phyloP scores from a whole-genome alignment of 1,284 basidiomycete species.

The Sanghuangporus baumii region DNA sequence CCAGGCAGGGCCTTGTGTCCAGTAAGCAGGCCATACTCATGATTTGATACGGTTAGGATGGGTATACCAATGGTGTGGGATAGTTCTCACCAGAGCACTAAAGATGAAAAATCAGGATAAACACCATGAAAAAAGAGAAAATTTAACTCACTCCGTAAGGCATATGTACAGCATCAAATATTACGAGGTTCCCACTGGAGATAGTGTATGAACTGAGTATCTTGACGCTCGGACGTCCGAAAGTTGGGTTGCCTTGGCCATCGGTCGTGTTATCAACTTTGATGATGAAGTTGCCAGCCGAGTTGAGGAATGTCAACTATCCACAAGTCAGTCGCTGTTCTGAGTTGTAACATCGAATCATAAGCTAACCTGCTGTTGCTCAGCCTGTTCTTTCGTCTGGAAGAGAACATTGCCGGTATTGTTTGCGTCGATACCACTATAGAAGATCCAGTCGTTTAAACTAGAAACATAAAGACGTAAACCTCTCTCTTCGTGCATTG shows the following conservation, averaged over 20 bases:
- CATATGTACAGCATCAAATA: slow-evolving; percentile 17
- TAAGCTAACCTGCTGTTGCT: background rate
- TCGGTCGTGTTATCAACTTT: slow-evolving; percentile 21
- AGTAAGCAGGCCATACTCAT: slow-evolving; percentile 37
- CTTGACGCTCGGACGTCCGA: slow-evolving; percentile 16
- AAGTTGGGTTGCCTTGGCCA: slow-evolving; percentile 16
- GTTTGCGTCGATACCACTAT: slow-evolving; percentile 16
- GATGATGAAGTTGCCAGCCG: slow-evolving; percentile 19
- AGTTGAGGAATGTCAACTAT: slow-evolving; percentile 18
- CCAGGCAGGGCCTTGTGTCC: slow-evolving; percentile 31
- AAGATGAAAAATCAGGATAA: background rate
- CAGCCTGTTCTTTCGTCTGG: slow-evolving; percentile 13
- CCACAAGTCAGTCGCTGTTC: background rate
- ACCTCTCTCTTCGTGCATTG: background rate
- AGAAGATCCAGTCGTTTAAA: slow-evolving; percentile 18
- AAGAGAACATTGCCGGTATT: slow-evolving; percentile 19
- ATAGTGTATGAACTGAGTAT: slow-evolving; percentile 11
- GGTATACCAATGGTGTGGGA: background rate
- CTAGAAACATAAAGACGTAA: background rate
- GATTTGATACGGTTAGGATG: background rate
- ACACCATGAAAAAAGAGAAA: background rate
- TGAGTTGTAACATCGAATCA: background rate
- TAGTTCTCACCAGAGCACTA: slow-evolving; percentile 7
- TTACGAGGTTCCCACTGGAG: slow-evolving; percentile 13
- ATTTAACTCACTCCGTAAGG: slow-evolving; percentile 13